phyloP scores from a whole-genome alignment of 2,329 filamentous ascomycete genomes.

The Fusarium pseudocircinatum region DNA sequence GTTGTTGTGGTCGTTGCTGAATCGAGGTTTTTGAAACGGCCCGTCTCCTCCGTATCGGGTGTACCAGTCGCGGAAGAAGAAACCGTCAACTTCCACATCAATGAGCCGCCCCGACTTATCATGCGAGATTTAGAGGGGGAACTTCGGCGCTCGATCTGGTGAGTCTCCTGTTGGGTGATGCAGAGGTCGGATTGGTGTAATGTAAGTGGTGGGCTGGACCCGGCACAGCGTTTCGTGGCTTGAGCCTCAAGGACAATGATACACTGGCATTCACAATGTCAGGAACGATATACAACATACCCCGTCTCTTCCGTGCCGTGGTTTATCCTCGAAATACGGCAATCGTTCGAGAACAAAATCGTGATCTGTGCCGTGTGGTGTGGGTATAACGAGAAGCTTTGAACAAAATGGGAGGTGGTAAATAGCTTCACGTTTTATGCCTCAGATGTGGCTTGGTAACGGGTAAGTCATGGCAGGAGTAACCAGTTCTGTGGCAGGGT shows the following conservation, averaged over 20 bases:
- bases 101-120: constrained; percentile 4
- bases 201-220: constrained; percentile 26
- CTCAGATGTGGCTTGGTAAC: constrained; percentile 11
- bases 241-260: constrained; percentile 10
- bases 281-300: not conserved
- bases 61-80: constrained; percentile 10
- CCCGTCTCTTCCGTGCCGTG: not conserved
- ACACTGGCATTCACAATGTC: not conserved
- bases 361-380: not conserved
- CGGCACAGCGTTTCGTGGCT: constrained; percentile 20
- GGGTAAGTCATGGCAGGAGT: not conserved
- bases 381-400: not conserved
- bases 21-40: constrained; percentile 26
- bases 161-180: constrained; percentile 15
- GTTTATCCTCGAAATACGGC: constrained; percentile 12
- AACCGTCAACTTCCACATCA: constrained; percentile 6
- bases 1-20: not conserved
- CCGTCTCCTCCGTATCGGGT: constrained; percentile 24
- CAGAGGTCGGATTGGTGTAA: constrained; percentile 19
- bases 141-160: constrained; percentile 13
- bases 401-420: constrained; percentile 3
- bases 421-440: constrained; percentile 6
- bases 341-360: constrained; percentile 14
- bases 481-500: not conserved
- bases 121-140: constrained; percentile 6